A percentile compares a stretch with the other conserved stretches of the same genome.
phyloP scores from a whole-genome alignment of 345 rosid genomes.

The Zanthoxylum bungeanum region DNA sequence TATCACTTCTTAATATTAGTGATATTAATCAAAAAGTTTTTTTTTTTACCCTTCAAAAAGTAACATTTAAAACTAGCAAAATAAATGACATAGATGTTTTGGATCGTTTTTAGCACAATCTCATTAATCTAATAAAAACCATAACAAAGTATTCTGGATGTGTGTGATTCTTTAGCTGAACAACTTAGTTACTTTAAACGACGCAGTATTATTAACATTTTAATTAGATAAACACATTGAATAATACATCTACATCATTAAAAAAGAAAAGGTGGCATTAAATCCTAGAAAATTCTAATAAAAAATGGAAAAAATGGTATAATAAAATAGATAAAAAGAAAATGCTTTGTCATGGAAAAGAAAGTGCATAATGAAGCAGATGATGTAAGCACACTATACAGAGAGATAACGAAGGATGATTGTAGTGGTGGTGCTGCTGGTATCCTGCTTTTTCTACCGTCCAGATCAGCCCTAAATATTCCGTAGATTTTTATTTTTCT shows the following conservation, averaged over 20 bases:
- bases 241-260: background rate
- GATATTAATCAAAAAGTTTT: no score
- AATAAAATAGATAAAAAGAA: background rate
- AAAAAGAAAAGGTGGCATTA: background rate
- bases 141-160: no score
- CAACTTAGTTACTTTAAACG: no score
- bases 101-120: no score
- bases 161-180: no score
- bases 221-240: background rate
- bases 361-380: background rate
- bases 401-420: background rate
- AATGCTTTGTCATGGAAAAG: background rate
- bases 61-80: no score
- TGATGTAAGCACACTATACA: background rate
- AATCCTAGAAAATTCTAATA: background rate
- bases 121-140: no score
- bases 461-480: conserved; percentile 9
- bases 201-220: no score
- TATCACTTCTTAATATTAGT: no score
- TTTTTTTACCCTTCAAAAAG: no score
- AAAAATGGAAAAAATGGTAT: background rate
- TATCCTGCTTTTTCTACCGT: conserved; percentile 6
- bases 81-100: no score
- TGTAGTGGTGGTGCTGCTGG: background rate
- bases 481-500: background rate